phyloP scores from a whole-genome alignment of 768 basidiomycete genomes.

The Lactarius sanguifluus region DNA sequence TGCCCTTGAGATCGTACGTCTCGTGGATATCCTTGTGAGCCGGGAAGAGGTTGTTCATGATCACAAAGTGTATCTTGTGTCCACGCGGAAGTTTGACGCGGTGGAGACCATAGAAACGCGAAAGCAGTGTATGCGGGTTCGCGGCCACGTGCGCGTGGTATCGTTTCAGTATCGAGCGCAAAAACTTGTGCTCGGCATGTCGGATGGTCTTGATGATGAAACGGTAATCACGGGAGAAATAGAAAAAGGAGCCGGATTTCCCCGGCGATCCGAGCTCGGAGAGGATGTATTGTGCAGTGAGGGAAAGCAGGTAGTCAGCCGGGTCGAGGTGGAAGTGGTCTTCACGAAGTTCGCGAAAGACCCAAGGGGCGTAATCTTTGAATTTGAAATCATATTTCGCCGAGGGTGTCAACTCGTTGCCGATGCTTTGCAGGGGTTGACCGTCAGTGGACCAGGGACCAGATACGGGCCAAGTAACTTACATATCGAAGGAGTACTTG shows the following conservation, averaged over 20 bases:
- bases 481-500: conserved; percentile 98
- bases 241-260: conserved; percentile 99
- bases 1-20: conserved; percentile 96
- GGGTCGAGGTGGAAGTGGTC: conserved; percentile 94
- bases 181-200: conserved; percentile 91
- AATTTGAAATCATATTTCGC: conserved; percentile 99
- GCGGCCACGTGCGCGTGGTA: conserved; percentile 84
- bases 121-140: conserved; percentile 93
- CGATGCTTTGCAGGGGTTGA: conserved; percentile 55
- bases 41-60: conserved; percentile 99
- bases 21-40: conserved; percentile 97
- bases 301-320: conserved; percentile 93
- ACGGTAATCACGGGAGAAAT: conserved; percentile 97
- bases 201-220: conserved; percentile 99
- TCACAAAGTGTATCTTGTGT: conserved; percentile 96
- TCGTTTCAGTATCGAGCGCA: conserved; percentile 75
- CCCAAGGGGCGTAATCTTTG: conserved; percentile 98
- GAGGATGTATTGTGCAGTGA: conserved; percentile 96
- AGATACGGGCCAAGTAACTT: conserved; percentile 35
- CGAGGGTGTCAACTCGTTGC: conserved; percentile 96
- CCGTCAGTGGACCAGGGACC: conserved; percentile 4
- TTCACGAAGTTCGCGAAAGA: conserved; percentile 94
- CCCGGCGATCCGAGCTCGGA: conserved; percentile 97
- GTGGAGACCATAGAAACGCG: conserved; percentile 95
- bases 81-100: conserved; percentile 95